phyloP scores from a whole-genome alignment of 139 green algal species.

The Chlorella sp. region DNA sequence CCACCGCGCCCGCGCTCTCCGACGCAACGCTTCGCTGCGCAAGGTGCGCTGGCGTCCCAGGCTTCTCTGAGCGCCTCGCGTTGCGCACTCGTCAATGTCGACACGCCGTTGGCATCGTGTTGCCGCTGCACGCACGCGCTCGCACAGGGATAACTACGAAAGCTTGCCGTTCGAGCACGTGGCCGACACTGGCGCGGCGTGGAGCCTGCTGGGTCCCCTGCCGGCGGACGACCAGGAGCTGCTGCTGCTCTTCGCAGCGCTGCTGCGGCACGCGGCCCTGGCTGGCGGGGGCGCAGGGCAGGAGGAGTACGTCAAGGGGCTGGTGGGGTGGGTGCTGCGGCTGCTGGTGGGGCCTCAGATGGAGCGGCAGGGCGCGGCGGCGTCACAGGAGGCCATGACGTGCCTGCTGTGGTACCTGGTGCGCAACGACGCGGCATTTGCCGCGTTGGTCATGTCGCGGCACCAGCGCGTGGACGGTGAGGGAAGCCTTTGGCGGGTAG shows the following conservation, averaged over 20 bases:
- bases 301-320: slow-evolving; percentile 17
- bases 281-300: slow-evolving; percentile 2
- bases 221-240: slow-evolving; percentile 38
- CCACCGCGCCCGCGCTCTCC: neutral
- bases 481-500: neutral
- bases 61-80: neutral
- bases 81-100: too few species aligned
- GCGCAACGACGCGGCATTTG: slow-evolving; percentile 22
- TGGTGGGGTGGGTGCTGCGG: slow-evolving; percentile 19
- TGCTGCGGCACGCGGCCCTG: slow-evolving; percentile 20
- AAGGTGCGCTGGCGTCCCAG: neutral
- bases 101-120: too few species aligned
- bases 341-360: slow-evolving; percentile 22
- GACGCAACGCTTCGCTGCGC: neutral
- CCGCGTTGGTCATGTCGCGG: slow-evolving; percentile 22
- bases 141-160: too few species aligned
- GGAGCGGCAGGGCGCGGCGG: neutral
- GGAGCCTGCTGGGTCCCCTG: slow-evolving; percentile 14
- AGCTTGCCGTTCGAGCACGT: too few species aligned
- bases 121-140: too few species aligned
- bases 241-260: slow-evolving; percentile 33
- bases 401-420: slow-evolving; percentile 28
- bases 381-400: slow-evolving; percentile 19
- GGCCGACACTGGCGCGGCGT: too few species aligned
- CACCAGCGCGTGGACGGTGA: slow-evolving; percentile 8